These are phyloP conservation scores for Mycena galopus DNA, from an alignment of 768 basidiomycete genomes.

Conservation along the genomic window DNA sequence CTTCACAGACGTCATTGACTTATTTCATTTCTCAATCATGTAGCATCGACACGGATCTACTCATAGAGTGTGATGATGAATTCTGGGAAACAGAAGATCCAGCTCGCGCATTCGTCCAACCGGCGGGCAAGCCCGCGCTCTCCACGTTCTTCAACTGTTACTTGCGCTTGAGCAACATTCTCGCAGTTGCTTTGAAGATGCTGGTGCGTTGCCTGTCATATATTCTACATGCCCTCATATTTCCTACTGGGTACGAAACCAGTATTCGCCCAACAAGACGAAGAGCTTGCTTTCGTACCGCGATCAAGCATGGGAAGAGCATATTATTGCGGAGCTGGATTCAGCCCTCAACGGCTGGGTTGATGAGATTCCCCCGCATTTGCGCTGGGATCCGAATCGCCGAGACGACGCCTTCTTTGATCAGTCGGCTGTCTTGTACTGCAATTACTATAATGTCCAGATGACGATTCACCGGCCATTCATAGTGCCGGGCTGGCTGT, in stretches of 20 bases:
- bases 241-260: not conserved
- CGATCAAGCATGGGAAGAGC: conserved; percentile 69
- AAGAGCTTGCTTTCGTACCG: conserved; percentile 60
- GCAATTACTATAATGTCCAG: conserved; percentile 57
- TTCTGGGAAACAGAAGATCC: conserved; percentile 42
- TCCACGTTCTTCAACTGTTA: conserved; percentile 58
- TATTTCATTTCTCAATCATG: not conserved
- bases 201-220: not conserved
- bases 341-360: conserved; percentile 81
- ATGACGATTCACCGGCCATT: conserved; percentile 66
- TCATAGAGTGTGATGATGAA: conserved; percentile 66
- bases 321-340: conserved; percentile 80
- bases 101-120: conserved; percentile 60
- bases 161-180: conserved; percentile 61
- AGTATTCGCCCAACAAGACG: conserved; percentile 79
- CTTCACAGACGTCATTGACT: not conserved
- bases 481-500: conserved; percentile 42
- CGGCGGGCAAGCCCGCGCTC: conserved; percentile 53
- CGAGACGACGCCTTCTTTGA: conserved; percentile 51
- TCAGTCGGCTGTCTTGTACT: conserved; percentile 54
- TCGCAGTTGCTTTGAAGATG: conserved; percentile 54
- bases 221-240: too few relatives aligned
- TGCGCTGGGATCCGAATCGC: conserved; percentile 58
- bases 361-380: conserved; percentile 30
- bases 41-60: conserved; percentile 63